Base-by-base conservation (phyloP, 495 filamentous ascomycete genomes). In the Amphirosellinia nigrospora region DNA sequence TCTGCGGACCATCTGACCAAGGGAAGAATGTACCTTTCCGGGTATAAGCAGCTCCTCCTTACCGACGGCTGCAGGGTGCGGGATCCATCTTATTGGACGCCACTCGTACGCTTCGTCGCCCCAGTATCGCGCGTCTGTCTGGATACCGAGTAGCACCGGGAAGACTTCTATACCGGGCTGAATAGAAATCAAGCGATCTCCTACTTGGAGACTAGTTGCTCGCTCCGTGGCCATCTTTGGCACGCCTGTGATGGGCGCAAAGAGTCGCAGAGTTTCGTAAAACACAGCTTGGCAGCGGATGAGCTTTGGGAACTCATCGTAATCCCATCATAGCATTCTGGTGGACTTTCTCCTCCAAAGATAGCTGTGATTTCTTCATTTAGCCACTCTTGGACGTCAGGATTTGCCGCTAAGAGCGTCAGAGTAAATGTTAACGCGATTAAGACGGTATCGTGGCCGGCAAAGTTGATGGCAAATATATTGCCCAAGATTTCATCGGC, bases 71-170 rank as follows among this genome's bases (percentile, higher is more conserved):
- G 26, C 36, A 63, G 69, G 13, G 41, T 26, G 36, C 32, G 38
- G 21, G 56, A 60, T 36, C 73, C 62, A 77, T 10, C 70, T 58
- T 15, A 50, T 36, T 1, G 74, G 74, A 5, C 59, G 28, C 71
- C 82, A 86, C 0, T 32, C 23, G 0, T 64, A 34, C 0, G 73
- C 71, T n/a, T 79, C 72, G 1, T 61, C 41, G 34, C 55, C 55
- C 86, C 86, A 88, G 64, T 83, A 82, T 21, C 71, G 64, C n/a
- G 81, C 77, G 36, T 81, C 75, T 6, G 78, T 79, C 38, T 87
- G 85, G 0, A 86, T 64, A 10, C 76, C 78, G 52, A 69, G 64
- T 16, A 75, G 62, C 36, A 81, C 80, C 0, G 79, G 66, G 46
- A 82, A 78, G 61, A 86, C 53, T 23, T 70, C 63, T 9, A 80